These are phyloP conservation scores for Smithsoniella earleae DNA, from an alignment of 163 green algal genomes.

Conservation along the genomic window DNA sequence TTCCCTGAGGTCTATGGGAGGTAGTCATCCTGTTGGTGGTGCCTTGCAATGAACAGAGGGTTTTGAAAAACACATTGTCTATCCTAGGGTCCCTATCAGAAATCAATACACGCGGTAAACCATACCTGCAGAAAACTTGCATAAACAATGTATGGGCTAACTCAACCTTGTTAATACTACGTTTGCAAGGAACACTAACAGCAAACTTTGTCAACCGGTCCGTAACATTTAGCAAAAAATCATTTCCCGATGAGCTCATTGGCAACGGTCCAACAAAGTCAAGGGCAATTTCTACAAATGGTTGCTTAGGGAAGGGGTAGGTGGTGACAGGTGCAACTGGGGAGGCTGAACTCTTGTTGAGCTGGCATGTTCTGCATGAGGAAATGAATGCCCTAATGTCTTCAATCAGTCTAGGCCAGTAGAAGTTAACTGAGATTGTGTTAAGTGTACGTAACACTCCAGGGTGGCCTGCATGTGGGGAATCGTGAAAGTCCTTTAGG, in stretches of 20 bases:
- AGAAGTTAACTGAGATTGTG: constrained; percentile 31
- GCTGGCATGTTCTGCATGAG: background rate
- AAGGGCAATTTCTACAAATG: too few species aligned
- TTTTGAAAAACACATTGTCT: background rate
- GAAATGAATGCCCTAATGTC: background rate
- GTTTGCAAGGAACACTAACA: too few species aligned
- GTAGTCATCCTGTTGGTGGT: background rate
- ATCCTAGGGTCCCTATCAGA: too few species aligned
- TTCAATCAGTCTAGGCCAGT: too few species aligned
- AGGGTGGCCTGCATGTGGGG: constrained; percentile 37
- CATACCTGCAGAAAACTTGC: too few species aligned
- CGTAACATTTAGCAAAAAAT: too few species aligned
- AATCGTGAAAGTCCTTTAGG: constrained; percentile 43
- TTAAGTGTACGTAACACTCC: constrained; percentile 36
- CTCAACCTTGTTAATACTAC: too few species aligned
- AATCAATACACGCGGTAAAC: too few species aligned
- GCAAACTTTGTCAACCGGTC: too few species aligned
- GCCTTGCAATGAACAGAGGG: background rate
- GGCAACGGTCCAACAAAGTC: too few species aligned
- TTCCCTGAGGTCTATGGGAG: background rate
- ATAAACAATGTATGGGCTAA: too few species aligned
- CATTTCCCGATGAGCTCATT: too few species aligned
- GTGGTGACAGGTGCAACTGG: background rate
- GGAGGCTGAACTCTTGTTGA: background rate
- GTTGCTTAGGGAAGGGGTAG: background rate